phyloP scores from a whole-genome alignment of 495 filamentous ascomycete species.

The Beverwykella pulmonaria region DNA sequence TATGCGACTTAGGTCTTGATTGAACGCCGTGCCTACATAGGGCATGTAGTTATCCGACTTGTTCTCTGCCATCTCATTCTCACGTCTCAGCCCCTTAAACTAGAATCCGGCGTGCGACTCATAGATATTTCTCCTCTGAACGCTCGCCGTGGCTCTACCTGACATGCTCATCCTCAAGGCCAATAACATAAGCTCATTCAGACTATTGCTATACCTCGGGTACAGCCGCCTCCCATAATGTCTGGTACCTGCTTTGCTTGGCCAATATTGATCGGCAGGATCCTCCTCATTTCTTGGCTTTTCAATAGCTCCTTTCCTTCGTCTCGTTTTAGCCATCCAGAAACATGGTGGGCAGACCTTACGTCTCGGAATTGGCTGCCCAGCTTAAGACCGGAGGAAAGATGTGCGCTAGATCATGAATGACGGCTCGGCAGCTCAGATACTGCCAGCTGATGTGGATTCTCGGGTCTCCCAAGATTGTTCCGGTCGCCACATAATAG shows the following conservation, averaged over 20 bases:
- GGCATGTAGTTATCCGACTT: too few relatives aligned
- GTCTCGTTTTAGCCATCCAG: not conserved
- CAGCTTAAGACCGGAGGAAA: constrained; percentile 6
- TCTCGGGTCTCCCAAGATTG: constrained; percentile 2
- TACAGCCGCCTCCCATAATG: not conserved
- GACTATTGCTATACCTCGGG: not conserved
- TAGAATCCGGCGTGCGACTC: constrained; percentile 5
- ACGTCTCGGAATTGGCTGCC: too few relatives aligned
- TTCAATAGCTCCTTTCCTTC: not conserved
- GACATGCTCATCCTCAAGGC: not conserved
- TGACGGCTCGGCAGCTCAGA: constrained; percentile 28
- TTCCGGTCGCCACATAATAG: constrained; percentile 25
- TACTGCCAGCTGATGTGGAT: constrained; percentile 14
- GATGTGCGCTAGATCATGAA: constrained; percentile 21
- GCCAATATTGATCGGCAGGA: constrained; percentile 1
- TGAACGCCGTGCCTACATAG: too few relatives aligned
- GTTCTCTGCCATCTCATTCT: not conserved
- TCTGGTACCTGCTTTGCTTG: not conserved
- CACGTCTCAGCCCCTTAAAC: constrained; percentile 5
- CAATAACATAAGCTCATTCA: constrained; percentile 14
- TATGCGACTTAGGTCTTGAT: too few relatives aligned
- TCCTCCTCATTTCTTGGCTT: not conserved
- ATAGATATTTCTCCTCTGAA: not conserved
- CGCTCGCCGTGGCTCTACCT: constrained; percentile 1
- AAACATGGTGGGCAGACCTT: too few relatives aligned